phyloP scores from a whole-genome alignment of 148 eudicot genomes.

The Chenopodium quinoa region DNA sequence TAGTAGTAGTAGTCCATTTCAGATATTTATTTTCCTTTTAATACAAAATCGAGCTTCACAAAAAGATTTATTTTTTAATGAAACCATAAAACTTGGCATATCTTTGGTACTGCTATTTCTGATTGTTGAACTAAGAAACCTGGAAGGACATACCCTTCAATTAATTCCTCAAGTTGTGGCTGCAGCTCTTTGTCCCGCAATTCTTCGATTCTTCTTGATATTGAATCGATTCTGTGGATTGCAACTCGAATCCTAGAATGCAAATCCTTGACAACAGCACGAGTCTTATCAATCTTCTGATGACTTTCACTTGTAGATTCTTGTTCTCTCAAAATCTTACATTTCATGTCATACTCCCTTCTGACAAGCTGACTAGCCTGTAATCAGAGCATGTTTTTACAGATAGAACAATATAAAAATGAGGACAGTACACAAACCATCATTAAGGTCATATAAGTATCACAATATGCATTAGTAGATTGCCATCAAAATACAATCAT shows the following conservation, averaged over 20 bases:
- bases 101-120: neutral
- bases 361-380: constrained; percentile 86
- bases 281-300: constrained; percentile 65
- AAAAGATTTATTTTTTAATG: neutral
- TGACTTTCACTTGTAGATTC: constrained; percentile 66
- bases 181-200: constrained; percentile 80
- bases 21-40: too few species aligned
- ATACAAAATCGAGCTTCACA: neutral
- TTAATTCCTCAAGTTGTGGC: constrained; percentile 97
- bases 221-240: constrained; percentile 77
- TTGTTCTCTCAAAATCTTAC: constrained; percentile 70
- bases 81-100: neutral
- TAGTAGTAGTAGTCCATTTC: too few species aligned
- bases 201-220: constrained; percentile 88
- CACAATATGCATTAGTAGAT: neutral
- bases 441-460: neutral
- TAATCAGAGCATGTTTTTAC: constrained; percentile 19
- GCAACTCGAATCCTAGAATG: constrained; percentile 91
- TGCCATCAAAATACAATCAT: neutral
- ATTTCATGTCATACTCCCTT: constrained; percentile 64
- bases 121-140: neutral
- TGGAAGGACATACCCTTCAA: constrained; percentile 67
- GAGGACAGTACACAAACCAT: neutral
- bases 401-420: neutral
- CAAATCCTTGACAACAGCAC: constrained; percentile 86